Base-by-base conservation (phyloP, 352 stramenopile genomes). In the Phytophthora parvispora region DNA sequence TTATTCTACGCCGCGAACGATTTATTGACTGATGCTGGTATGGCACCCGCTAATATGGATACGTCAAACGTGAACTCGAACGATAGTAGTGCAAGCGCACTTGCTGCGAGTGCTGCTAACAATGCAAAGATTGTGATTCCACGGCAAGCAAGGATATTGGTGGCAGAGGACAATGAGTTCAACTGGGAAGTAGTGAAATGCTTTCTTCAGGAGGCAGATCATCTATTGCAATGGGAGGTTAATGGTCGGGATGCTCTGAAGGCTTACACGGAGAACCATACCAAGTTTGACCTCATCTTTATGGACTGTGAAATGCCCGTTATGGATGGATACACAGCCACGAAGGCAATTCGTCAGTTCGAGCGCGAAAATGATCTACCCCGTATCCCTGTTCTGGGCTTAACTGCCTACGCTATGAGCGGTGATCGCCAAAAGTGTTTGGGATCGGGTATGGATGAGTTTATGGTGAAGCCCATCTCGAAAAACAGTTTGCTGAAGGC, bases 261-360 rank as follows among this genome's bases (percentile, higher is more conserved):
- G 25, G 81, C 81, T n/a, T 92, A 91, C 68, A 78, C 64, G 3
- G 59, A 80, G 5, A 65, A 91, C 24, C 58, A 75, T 28, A 62
- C 69, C 24, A 78, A 84, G 45, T 94, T 86, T 62, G 82, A 91
- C 28, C 38, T 93, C 45, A 77, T 94, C 36, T 91, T 93, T 60
- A 94, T 94, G 86, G 86, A 94, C 60, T 92, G 84, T 54, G 86
- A 94, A 60, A 94, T 94, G 86, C 86, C 86, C 22, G 77, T 93
- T 18, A 93, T 94, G 86, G 83, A 94, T 60, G 86, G 86, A 9
- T 94, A 94, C 61, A 77, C 83, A 7, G 86, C 86, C n/a, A 91
- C 86, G 0, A 72, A 69, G 36, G 60, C 70, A 22, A 92, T 93
- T 51, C 84, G 86, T 13, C 61, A 91, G 54, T 91, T 87, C 59